Base-by-base conservation (phyloP, 140 eudicot species). In the Cichorium intybus region DNA sequence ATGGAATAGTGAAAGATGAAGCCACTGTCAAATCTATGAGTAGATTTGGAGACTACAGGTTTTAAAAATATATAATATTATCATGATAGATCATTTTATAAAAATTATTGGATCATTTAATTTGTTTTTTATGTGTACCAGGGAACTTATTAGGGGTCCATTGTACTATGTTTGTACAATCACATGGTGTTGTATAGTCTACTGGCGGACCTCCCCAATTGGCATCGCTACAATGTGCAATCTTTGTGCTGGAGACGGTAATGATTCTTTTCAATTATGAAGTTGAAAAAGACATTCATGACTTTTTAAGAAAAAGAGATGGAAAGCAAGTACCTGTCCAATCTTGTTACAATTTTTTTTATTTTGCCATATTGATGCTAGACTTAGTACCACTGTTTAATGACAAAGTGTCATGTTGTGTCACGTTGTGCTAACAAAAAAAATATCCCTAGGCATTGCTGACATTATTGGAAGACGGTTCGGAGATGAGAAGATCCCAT, bases 381-480 rank as follows among this genome's bases (percentile, higher is more conserved):
- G n/a, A n/a, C n/a, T n/a, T n/a, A n/a, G n/a, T n/a, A n/a, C n/a
- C n/a, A n/a, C n/a, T n/a, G n/a, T n/a, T n/a, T n/a, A n/a, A n/a
- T n/a, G n/a, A n/a, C n/a, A n/a, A n/a, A n/a, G n/a, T n/a, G n/a
- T n/a, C n/a, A n/a, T n/a, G n/a, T n/a, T n/a, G n/a, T n/a, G n/a
- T n/a, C n/a, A n/a, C n/a, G n/a, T n/a, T n/a, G n/a, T n/a, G n/a
- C n/a, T n/a, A n/a, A n/a, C n/a, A n/a, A n/a, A n/a, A n/a, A n/a
- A n/a, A n/a, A n/a, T n/a, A n/a, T n/a, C n/a, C n/a, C 53, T 73
- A 89, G 97, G 97, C 15, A 24, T 84, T 22, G 97, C 97, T 55
- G 95, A 90, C 70, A 74, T 90, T 8, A 68, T 90, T 14, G 97
- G 95, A 24, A 84, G 97, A 68, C 75, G 81, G n/a, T 86, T 81